Evolutionary conservation across 2,329 filamentous ascomycete genomes (phyloP), one percentile per base, ranked within the genome.

Genomic region (Thielaviopsis musarum): DNA sequence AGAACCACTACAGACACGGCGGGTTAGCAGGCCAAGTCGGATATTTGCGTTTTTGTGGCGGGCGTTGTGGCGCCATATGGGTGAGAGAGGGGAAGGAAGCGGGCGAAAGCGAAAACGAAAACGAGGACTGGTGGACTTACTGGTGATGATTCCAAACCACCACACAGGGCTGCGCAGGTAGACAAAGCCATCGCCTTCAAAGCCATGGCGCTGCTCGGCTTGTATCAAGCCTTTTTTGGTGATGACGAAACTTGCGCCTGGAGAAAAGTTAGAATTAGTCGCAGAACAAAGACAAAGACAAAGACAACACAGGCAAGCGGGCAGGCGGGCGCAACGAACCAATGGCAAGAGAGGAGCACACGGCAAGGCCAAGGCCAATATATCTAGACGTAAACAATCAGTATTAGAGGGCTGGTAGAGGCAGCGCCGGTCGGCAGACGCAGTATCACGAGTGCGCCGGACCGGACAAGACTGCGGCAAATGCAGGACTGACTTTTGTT

Each of bases 211-310:
- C 72, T 95, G 85, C 69, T 88, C 88, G 64, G 90, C 88, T 72
- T 95, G 87, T 71, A 91, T 89, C 66, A 98, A 79, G 65, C 91
- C 91, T 86, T 96, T 97, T 75, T 98, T 98, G 54, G 94, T 98
- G 68, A 98, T 96, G 66, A 98, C 91, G 72, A 98, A 98, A 79
- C 91, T 95, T 57, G 88, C 90, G 69, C 90, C 89, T 93, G 66
- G 52, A 61, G 49, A 58, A 57, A 52, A 15, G 48, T 19, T 15
- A 30, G 21, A 30, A 19, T 51, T 56, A 56, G 55, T 15, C 28
- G 52, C 59, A 54, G 61, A 59, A 64, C 64, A 69, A 57, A 69
- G 65, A n/a, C n/a, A 51, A 57, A 22, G 24, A 26, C 24, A 34
- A 34, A 34, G 9, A 12, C 10, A 34, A 7, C 30, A 6, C 24